Base-by-base conservation (phyloP, 2,329 filamentous ascomycete species). In the Helicocarpus griseus region DNA sequence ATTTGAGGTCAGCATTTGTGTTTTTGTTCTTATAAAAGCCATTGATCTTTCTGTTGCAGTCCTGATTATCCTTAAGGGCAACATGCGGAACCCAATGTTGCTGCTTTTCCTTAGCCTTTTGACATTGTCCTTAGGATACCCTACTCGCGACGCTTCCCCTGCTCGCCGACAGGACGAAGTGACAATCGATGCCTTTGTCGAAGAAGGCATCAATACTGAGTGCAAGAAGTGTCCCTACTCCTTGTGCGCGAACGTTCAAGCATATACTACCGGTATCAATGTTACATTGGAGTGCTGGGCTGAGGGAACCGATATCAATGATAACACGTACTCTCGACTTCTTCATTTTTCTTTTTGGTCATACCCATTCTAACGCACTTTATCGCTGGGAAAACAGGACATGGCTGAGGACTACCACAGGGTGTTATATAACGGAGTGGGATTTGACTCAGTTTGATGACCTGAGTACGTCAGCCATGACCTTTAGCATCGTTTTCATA, bases 171-270 rank as follows among this genome's bases (percentile, higher is more conserved):
- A 35, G n/a, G 31, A 35, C n/a, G 31, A 14, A 35, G 31, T 17
- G 19, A 5, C n/a, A 41, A 13, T 45, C 28, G 24, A 24, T 45
- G 28, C n/a, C 41, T 6, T 11, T 9, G 41, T 45, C 6, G 41
- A 45, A 26, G 1, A 1, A 4, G 41, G 41, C 17, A 26, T 45
- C 8, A 17, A 45, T 17, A 45, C 41, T 8, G 41, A 45, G 22
- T 45, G 41, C 41, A 45, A 45, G 41, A 45, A 24, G 22, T 45
- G 41, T 17, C 41, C 41, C 2, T 45, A 24, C 17, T 45, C 41
- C 14, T 29, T 45, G 14, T 45, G 41, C 28, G 21, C 21, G 11
- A 45, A 45, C 28, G 24, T 6, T 6, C 17, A 14, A n/a, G 41
- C 41, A 28, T 45, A 45, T 22, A 29, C 19, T 11, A 24, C n/a